A percentile compares a stretch with the other conserved stretches of the same genome.
Evolutionary conservation across 495 filamentous ascomycete genomes (phyloP).

Genomic region (Sabuloglossum arenarium): DNA sequence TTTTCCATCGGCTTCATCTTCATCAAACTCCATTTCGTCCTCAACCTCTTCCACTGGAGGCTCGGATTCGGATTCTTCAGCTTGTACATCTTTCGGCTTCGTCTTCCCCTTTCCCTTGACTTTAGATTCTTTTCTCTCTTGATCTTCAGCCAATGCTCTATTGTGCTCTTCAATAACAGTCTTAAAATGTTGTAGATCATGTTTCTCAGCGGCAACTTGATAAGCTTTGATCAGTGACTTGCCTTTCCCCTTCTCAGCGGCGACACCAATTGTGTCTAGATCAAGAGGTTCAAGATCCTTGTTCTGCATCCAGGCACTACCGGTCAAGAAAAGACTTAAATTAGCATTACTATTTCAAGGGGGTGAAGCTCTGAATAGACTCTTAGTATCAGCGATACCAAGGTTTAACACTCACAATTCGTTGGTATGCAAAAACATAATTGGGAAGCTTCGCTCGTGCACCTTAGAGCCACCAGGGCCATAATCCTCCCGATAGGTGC

Average conservation of each 20-base stretch:
- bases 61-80: slow-evolving; percentile 22
- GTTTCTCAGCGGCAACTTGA: slow-evolving; percentile 44
- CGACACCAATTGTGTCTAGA: slow-evolving; percentile 37
- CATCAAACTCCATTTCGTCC: slow-evolving; percentile 42
- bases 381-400: neutral
- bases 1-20: slow-evolving; percentile 24
- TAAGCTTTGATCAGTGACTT: slow-evolving; percentile 58
- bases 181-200: slow-evolving; percentile 60
- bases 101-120: slow-evolving; percentile 27
- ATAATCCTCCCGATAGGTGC: slow-evolving; percentile 65
- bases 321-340: neutral
- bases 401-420: slow-evolving; percentile 56
- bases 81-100: slow-evolving; percentile 18
- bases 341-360: neutral
- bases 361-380: neutral
- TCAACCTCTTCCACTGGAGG: slow-evolving; percentile 34
- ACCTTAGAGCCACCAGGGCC: slow-evolving; percentile 64
- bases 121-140: slow-evolving; percentile 32
- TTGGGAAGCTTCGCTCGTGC: slow-evolving; percentile 64
- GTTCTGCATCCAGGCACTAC: slow-evolving; percentile 70
- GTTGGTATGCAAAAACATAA: slow-evolving; percentile 87
- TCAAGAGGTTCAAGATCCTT: slow-evolving; percentile 55
- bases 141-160: slow-evolving; percentile 34
- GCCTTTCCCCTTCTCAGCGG: slow-evolving; percentile 47
- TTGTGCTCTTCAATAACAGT: slow-evolving; percentile 40